Base-by-base conservation (phyloP, 257 asterid genomes). In the Nicotiana tomentosiformis region DNA sequence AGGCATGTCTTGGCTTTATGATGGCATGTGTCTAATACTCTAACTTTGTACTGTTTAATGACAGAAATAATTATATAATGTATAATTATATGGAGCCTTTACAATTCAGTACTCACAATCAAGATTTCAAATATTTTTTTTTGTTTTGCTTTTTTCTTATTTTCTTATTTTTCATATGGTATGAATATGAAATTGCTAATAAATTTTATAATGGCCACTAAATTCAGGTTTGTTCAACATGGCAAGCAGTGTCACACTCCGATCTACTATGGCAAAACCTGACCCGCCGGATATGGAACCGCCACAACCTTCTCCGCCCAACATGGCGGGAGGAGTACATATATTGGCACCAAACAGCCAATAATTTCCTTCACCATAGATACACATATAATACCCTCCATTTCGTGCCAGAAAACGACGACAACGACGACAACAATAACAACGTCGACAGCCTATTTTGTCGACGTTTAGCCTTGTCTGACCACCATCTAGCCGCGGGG, bases 261-360 rank as follows among this genome's bases (percentile, higher is more conserved):
- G 97, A 94, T 10, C 93, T 93, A 23, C 87, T 95, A 53, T 95
- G 98, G 98, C 95, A 88, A 82, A 93, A 89, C 83, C 88, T 94
- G 43, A 86, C 95, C 0, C 86, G 90, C 12, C 90, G 39, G 5
- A 81, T 95, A 10, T 95, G 99, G 99, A 90, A 87, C 84, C 84
- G 86, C 12, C 18, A 46, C 1, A 78, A 26, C 5, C 96, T 89
- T 51, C 77, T 77, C 26, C 89, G 74, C 77, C 55, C 86, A 86
- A 87, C 91, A 18, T 95, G 99, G 99, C 97, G 91, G 3, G 97
- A 94, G 23, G 97, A 95, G 81, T 95, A 85, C 89, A 89, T 95
- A 33, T 88, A 85, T 86, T 89, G 89, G 69, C 98, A 95, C 82
- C 91, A 87, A 39, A 91, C 97, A 2, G 89, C 93, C 69, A 33